Percentiles rank a stretch among this genome's conserved stretches.
phyloP scores from a whole-genome alignment of 2,329 filamentous ascomycete species.

The Colletotrichum sp. region DNA sequence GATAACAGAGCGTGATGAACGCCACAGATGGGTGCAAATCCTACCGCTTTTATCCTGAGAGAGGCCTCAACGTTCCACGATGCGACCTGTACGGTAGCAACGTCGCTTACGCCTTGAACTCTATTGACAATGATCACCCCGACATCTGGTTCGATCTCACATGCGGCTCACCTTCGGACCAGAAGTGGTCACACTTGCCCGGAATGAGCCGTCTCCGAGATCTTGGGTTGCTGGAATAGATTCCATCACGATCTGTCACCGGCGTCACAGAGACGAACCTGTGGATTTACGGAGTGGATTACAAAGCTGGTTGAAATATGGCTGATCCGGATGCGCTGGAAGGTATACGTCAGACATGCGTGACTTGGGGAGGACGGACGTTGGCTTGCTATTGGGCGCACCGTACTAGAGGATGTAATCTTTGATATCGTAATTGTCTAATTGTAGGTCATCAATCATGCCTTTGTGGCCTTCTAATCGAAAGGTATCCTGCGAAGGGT shows the following conservation, averaged over 20 bases:
- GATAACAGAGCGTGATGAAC: constrained; percentile 32
- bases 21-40: constrained; percentile 37
- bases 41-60: constrained; percentile 39
- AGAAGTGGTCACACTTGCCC: constrained; percentile 25
- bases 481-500: constrained; percentile 79
- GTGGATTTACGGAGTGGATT: neutral
- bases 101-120: constrained; percentile 32
- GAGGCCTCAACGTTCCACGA: constrained; percentile 32
- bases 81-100: constrained; percentile 40
- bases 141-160: constrained; percentile 40
- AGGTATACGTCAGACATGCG: neutral
- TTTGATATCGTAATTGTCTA: neutral
- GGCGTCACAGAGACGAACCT: neutral
- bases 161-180: constrained; percentile 37
- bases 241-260: neutral
- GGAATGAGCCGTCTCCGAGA: constrained; percentile 13
- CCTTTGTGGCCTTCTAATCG: constrained; percentile 55
- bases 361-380: neutral
- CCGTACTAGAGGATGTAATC: neutral
- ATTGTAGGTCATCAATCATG: neutral
- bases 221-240: constrained; percentile 4
- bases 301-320: neutral
- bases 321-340: neutral
- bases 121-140: constrained; percentile 32
- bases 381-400: neutral